Evolutionary conservation across 1,139 yeast genomes (phyloP).

Genomic region (Diutina neorugosa): DNA sequence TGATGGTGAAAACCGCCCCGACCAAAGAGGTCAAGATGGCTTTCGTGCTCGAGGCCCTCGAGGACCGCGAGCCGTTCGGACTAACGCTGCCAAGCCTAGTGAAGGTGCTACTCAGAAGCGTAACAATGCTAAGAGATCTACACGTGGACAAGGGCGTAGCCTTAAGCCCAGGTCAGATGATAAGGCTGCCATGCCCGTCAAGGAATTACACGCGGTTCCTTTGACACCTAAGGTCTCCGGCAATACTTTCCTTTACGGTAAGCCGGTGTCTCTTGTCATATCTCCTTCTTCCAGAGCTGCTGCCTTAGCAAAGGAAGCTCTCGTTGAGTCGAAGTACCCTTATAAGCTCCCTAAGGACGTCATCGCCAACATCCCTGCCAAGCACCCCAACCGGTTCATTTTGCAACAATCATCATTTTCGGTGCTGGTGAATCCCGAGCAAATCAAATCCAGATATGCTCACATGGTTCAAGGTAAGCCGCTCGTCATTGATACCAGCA

Average conservation of each 20-base stretch:
- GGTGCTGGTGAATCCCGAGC: conserved; percentile 15
- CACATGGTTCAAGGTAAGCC: conserved; percentile 25
- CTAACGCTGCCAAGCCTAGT: background rate
- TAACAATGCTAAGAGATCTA: background rate
- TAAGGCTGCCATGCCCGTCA: background rate
- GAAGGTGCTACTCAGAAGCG: background rate
- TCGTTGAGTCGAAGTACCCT: conserved; percentile 31
- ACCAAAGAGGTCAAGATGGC: background rate
- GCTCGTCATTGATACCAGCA: conserved; percentile 7
- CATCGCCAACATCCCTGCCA: conserved; percentile 15
- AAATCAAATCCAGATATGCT: conserved; percentile 17
- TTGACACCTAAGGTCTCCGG: conserved; percentile 16
- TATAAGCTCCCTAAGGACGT: conserved; percentile 27
- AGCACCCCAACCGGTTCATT: conserved; percentile 19
- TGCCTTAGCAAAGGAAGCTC: conserved; percentile 24
- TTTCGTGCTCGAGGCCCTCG: background rate
- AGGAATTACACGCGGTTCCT: conserved; percentile 9
- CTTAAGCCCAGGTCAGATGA: background rate
- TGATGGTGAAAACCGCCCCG: background rate
- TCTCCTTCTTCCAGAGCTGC: conserved; percentile 27
- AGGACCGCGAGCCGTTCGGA: background rate
- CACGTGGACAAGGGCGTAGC: background rate
- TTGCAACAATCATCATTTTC: conserved; percentile 20
- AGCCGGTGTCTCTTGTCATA: conserved; percentile 21
- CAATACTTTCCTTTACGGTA: conserved; percentile 28